These are phyloP conservation scores for Paecilomyces sp. DNA, from an alignment of 2,329 filamentous ascomycete species.

Conservation along the genomic window DNA sequence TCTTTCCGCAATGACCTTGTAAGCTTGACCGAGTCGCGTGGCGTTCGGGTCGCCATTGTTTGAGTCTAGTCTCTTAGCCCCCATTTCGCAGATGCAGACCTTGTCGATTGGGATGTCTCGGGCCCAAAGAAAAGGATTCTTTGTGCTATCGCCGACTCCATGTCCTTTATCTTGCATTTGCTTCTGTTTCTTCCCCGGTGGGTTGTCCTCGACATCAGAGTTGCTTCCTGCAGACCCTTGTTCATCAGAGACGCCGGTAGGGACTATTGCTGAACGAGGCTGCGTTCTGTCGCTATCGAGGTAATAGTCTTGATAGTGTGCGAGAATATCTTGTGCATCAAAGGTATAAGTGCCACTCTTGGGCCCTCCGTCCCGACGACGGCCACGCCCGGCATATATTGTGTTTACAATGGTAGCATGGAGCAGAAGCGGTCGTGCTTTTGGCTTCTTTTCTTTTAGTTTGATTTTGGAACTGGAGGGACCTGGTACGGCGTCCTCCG, in stretches of 20 bases:
- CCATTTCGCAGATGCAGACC: slow-evolving; percentile 80
- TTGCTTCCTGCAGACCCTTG: background rate
- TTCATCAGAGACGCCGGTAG: background rate
- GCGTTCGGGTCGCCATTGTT: slow-evolving; percentile 29
- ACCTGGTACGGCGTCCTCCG: slow-evolving; percentile 1
- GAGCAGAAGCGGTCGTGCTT: slow-evolving; percentile 57
- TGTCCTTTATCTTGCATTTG: slow-evolving; percentile 20
- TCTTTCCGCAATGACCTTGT: slow-evolving; percentile 42
- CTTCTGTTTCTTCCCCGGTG: slow-evolving; percentile 1
- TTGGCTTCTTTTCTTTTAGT: slow-evolving; percentile 12
- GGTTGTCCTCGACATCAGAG: slow-evolving; percentile 24
- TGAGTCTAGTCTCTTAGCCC: slow-evolving; percentile 60
- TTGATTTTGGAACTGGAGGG: slow-evolving; percentile 7
- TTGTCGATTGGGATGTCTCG: slow-evolving; percentile 59
- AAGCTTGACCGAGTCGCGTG: slow-evolving; percentile 45
- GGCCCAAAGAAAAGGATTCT: slow-evolving; percentile 59
- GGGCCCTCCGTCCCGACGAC: slow-evolving; percentile 1
- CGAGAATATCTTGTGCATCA: slow-evolving; percentile 26
- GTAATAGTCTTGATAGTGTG: slow-evolving; percentile 28
- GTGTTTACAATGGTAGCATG: slow-evolving; percentile 87
- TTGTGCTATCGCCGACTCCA: slow-evolving; percentile 31
- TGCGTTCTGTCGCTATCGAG: slow-evolving; percentile 16
- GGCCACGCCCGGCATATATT: slow-evolving; percentile 51
- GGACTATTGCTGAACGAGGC: slow-evolving; percentile 6
- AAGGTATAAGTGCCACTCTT: slow-evolving; percentile 39